Conservation (phyloP, 352 stramenopile species). For the Phytophthora pini region DNA sequence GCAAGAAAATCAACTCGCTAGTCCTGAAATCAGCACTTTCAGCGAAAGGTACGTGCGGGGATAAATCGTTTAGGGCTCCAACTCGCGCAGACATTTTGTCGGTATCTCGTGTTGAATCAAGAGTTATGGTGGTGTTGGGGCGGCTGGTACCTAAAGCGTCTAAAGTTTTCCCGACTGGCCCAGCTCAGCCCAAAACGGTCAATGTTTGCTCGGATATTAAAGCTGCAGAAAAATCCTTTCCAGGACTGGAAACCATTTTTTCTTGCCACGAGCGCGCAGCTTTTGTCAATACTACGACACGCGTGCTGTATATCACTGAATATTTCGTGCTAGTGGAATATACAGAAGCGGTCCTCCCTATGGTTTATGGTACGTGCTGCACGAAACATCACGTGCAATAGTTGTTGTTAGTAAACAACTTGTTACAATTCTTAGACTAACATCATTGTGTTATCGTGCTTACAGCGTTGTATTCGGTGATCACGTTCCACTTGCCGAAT, state of each 20-base stretch:
- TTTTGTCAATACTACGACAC: slow-evolving; percentile 34
- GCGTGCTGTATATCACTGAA: slow-evolving; percentile 41
- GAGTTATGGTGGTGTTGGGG: neutral
- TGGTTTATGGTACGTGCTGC: slow-evolving; percentile 34
- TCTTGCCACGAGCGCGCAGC: slow-evolving; percentile 15
- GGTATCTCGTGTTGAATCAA: neutral
- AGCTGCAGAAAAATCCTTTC: neutral
- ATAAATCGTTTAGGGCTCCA: neutral
- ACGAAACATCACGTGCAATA: neutral
- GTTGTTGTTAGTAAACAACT: neutral
- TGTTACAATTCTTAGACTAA: neutral
- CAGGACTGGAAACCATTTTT: slow-evolving; percentile 7
- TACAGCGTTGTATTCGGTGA: neutral
- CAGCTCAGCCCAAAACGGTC: neutral
- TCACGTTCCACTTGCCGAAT: neutral
- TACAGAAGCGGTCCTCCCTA: slow-evolving; percentile 39
- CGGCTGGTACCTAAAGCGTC: neutral
- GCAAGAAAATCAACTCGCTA: neutral
- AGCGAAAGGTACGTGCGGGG: neutral
- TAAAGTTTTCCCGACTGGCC: neutral
- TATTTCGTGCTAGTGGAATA: slow-evolving; percentile 51
- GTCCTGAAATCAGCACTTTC: neutral
- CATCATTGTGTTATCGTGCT: neutral
- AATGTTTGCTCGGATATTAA: slow-evolving; percentile 1
- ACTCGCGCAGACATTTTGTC: slow-evolving; percentile 1